These are phyloP conservation scores for Penicillium roqueforti DNA, from an alignment of 495 filamentous ascomycete genomes.

Conservation along the genomic window DNA sequence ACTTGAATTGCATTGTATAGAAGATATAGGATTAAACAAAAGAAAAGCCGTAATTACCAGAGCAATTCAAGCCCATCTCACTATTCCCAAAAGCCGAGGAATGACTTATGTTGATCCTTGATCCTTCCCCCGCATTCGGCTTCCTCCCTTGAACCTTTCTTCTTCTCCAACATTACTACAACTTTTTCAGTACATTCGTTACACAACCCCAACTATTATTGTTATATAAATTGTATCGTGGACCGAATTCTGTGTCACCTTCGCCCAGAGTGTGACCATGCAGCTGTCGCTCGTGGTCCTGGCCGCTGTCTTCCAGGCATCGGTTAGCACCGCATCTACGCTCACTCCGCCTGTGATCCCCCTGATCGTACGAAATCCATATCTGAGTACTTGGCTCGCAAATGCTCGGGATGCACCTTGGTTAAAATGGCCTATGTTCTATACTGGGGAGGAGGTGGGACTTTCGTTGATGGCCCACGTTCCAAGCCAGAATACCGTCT, in stretches of 20 bases:
- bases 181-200: not conserved
- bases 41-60: not conserved
- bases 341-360: conserved; percentile 80
- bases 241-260: not conserved
- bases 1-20: not conserved
- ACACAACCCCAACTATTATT: not conserved
- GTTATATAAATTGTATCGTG: not conserved
- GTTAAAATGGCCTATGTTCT: conserved; percentile 94
- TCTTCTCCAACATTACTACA: not conserved
- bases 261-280: conserved; percentile 24
- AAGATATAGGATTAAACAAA: not conserved
- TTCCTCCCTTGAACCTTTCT: conserved; percentile 7
- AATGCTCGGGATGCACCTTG: conserved; percentile 80
- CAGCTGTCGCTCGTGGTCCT: conserved; percentile 33
- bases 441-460: conserved; percentile 80
- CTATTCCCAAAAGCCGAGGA: not conserved
- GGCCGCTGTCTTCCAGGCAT: conserved; percentile 35
- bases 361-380: conserved; percentile 85
- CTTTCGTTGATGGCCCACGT: conserved; percentile 76
- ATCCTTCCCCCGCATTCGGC: conserved; percentile 1
- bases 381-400: conserved; percentile 82
- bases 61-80: not conserved
- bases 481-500: conserved; percentile 66
- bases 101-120: not conserved
- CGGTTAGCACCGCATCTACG: conserved; percentile 38